Percentiles rank a stretch among this genome's conserved stretches.
phyloP scores from a whole-genome alignment of 306 rosid genomes.

The Mimosa bimucronata region DNA sequence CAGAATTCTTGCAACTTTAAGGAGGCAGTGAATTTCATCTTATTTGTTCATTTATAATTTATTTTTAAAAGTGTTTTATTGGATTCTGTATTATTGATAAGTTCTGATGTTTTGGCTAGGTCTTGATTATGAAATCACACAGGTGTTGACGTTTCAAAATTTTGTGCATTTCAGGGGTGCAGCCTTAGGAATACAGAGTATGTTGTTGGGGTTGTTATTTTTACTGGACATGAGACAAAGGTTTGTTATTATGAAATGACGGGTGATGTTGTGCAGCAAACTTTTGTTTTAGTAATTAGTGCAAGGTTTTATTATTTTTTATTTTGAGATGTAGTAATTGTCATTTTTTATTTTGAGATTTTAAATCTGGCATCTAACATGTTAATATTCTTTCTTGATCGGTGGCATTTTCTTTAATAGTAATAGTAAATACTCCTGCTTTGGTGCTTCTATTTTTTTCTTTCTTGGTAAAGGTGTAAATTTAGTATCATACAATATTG shows the following conservation, averaged over 20 bases:
- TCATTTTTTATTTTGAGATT: background rate
- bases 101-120: constrained; percentile 22
- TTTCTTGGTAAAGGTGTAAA: no score
- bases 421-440: background rate
- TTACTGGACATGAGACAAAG: constrained; percentile 98
- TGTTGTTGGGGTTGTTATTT: constrained; percentile 88
- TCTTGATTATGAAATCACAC: constrained; percentile 20
- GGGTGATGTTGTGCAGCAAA: constrained; percentile 13
- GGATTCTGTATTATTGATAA: constrained; percentile 21
- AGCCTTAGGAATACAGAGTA: constrained; percentile 96
- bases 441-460: background rate
- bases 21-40: constrained; percentile 22
- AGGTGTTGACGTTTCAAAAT: constrained; percentile 33
- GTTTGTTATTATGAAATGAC: constrained; percentile 48
- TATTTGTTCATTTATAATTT: background rate
- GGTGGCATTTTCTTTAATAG: background rate
- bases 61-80: background rate
- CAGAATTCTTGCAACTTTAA: background rate
- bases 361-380: background rate
- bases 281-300: constrained; percentile 3
- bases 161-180: constrained; percentile 75
- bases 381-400: background rate
- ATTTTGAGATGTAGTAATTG: background rate
- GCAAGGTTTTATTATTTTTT: constrained; percentile 5
- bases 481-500: no score